Evolutionary conservation across 2,329 filamentous ascomycete genomes (phyloP).

Genomic region (Dactylellina leptospora): DNA sequence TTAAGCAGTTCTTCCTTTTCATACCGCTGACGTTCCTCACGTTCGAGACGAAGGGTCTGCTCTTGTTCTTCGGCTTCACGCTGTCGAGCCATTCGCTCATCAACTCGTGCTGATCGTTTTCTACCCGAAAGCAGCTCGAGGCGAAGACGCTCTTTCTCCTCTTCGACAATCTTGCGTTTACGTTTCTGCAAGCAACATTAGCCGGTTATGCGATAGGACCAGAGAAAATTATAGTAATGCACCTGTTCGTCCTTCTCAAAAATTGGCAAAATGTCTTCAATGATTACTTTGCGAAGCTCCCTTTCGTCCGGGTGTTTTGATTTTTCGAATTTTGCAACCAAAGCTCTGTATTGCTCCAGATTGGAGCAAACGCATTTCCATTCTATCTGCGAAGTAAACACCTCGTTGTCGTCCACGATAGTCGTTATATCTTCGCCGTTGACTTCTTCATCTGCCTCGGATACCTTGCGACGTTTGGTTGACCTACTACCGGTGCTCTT

Average conservation of each 20-base stretch:
- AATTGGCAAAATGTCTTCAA: conserved; percentile 81
- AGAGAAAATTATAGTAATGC: conserved; percentile 50
- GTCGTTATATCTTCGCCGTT: conserved; percentile 60
- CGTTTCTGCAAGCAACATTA: conserved; percentile 29
- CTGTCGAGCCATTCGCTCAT: conserved; percentile 80
- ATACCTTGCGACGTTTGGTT: conserved; percentile 74
- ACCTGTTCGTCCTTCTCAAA: conserved; percentile 78
- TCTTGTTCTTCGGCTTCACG: conserved; percentile 78
- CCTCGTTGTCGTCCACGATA: conserved; percentile 60
- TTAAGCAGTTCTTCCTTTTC: conserved; percentile 66
- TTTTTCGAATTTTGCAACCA: conserved; percentile 76
- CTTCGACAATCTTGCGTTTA: conserved; percentile 61
- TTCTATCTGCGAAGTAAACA: conserved; percentile 64
- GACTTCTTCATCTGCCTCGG: conserved; percentile 54
- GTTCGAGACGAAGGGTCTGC: conserved; percentile 65
- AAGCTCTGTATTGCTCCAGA: conserved; percentile 76
- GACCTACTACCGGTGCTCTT: conserved; percentile 69
- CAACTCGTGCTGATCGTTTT: conserved; percentile 90
- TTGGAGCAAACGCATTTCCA: conserved; percentile 94
- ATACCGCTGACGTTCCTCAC: conserved; percentile 65
- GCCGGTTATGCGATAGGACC: background rate
- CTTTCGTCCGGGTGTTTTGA: conserved; percentile 87
- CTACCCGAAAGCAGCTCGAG: conserved; percentile 89
- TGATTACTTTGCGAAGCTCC: conserved; percentile 74
- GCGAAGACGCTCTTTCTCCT: conserved; percentile 81